phyloP scores from a whole-genome alignment of 2,329 filamentous ascomycete species.

The Botrytis hyacinthi region DNA sequence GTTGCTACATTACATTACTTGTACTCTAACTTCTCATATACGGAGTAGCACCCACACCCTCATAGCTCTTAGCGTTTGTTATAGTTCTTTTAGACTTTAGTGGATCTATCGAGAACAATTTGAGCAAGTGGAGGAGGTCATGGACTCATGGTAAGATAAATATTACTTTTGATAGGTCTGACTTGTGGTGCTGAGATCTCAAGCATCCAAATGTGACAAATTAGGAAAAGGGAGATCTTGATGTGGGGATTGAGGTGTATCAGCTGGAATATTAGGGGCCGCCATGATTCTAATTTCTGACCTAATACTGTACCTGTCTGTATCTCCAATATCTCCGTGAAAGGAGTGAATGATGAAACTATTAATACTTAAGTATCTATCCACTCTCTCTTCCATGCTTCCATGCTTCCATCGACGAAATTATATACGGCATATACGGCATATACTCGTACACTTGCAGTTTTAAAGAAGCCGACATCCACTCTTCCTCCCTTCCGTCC shows the following conservation, averaged over 20 bases:
- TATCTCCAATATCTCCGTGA: background rate
- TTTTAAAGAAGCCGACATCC: background rate
- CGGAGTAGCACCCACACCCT: background rate
- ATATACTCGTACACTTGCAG: too few species aligned
- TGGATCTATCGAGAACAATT: background rate
- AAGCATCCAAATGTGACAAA: background rate
- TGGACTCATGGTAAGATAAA: background rate
- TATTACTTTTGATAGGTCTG: constrained; percentile 5
- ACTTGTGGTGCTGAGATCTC: background rate
- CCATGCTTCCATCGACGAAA: too few species aligned
- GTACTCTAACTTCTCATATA: background rate
- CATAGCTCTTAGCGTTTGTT: constrained; percentile 4
- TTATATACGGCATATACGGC: background rate
- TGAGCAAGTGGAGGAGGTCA: background rate
- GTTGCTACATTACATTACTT: background rate
- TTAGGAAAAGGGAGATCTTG: constrained; percentile 1
- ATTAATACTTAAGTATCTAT: background rate
- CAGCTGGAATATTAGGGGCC: background rate
- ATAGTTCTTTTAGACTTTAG: background rate
- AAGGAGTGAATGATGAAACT: background rate
- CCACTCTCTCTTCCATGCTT: too few species aligned
- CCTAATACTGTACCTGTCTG: too few species aligned
- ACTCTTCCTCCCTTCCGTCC: background rate
- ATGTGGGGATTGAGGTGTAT: background rate
- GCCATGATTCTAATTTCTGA: background rate